These are phyloP conservation scores for Cercospora nicotianae DNA, from an alignment of 2,329 filamentous ascomycete genomes.

Conservation along the genomic window DNA sequence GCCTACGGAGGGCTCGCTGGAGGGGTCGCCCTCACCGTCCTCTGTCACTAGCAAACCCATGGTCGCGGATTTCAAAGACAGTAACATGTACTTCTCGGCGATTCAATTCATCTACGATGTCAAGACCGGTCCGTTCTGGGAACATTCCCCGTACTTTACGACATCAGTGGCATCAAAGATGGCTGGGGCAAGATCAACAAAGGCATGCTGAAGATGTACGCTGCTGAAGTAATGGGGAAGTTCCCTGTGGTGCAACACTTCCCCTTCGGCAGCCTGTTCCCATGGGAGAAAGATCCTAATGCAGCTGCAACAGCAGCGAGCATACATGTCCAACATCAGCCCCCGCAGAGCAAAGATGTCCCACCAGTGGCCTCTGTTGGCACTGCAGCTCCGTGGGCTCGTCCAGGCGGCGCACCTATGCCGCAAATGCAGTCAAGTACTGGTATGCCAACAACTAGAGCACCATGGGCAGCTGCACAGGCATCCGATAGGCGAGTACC, in stretches of 20 bases:
- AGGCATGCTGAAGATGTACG: constrained; percentile 99
- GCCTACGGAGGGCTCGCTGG: constrained; percentile 75
- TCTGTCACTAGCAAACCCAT: constrained; percentile 56
- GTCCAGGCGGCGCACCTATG: constrained; percentile 19
- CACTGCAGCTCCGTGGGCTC: constrained; percentile 35
- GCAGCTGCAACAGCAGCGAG: constrained; percentile 35
- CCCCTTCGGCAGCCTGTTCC: constrained; percentile 52
- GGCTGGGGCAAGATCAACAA: constrained; percentile 98
- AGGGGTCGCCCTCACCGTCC: constrained; percentile 65
- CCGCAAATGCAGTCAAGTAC: constrained; percentile 31
- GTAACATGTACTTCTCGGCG: constrained; percentile 84
- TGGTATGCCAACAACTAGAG: constrained; percentile 35
- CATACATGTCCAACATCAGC: constrained; percentile 37
- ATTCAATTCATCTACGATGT: constrained; percentile 97
- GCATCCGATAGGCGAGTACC: not conserved
- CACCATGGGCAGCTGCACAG: constrained; percentile 29
- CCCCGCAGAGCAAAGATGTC: constrained; percentile 30
- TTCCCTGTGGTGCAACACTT: constrained; percentile 98
- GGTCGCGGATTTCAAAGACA: constrained; percentile 44
- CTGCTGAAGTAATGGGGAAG: constrained; percentile 92
- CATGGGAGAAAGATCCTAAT: constrained; percentile 48
- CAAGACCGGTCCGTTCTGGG: constrained; percentile 93
- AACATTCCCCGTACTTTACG: constrained; percentile 87
- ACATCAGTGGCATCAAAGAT: constrained; percentile 83
- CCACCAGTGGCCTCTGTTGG: constrained; percentile 22